phyloP scores from a whole-genome alignment of 257 asterid species.

The Solanum raphanifolium region DNA sequence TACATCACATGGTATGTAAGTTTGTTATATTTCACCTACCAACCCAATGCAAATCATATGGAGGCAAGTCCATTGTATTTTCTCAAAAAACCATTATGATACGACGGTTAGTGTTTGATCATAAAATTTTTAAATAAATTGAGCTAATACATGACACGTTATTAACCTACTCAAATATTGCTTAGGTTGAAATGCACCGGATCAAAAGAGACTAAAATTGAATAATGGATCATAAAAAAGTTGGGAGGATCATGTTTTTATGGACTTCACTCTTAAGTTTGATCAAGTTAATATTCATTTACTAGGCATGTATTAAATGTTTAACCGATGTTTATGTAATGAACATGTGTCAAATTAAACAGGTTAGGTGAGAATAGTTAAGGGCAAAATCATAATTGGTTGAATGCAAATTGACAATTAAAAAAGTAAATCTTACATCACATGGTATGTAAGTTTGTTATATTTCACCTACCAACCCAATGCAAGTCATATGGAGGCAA shows the following conservation, averaged over 20 bases:
- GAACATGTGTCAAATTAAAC: not conserved
- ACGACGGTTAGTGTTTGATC: rapidly evolving
- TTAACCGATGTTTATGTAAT: not conserved
- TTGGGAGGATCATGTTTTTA: not conserved
- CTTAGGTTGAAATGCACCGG: not conserved
- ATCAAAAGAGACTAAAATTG: not conserved
- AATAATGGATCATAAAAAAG: not conserved
- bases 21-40: not conserved
- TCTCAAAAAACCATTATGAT: not conserved
- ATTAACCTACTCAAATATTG: not conserved
- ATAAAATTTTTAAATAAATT: too few relatives aligned
- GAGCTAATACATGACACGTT: not conserved
- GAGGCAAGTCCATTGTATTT: not conserved
- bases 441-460: not conserved
- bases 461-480: not conserved
- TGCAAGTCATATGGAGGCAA: not conserved
- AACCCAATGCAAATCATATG: not conserved
- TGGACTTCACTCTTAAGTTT: not conserved
- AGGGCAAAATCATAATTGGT: not conserved
- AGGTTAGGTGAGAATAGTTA: not conserved
- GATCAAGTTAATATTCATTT: not conserved
- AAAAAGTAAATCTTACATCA: not conserved
- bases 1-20: not conserved
- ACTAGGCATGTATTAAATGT: not conserved
- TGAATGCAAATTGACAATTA: not conserved